Evolutionary conservation across 805 yeast genomes (phyloP).

Genomic region (Barnettozyma vustinii): DNA sequence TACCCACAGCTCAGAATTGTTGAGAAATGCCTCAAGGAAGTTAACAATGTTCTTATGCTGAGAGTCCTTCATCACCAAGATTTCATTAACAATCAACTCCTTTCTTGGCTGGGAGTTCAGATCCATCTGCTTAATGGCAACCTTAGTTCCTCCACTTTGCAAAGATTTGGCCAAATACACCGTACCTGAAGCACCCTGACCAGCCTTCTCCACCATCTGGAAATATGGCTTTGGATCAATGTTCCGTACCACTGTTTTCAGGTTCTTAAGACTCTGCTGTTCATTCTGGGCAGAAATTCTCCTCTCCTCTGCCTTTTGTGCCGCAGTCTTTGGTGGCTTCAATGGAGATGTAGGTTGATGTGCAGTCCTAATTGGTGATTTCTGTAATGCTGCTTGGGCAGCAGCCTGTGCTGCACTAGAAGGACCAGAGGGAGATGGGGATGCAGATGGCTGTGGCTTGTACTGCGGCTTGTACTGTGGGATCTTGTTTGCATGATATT

Average conservation of each 20-base stretch:
- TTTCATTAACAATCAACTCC: slow-evolving; percentile 92
- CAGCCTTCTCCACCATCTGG: slow-evolving; percentile 76
- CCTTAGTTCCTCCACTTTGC: slow-evolving; percentile 53
- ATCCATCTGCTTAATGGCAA: slow-evolving; percentile 96
- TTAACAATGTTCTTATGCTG: slow-evolving; percentile 94
- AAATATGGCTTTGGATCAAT: slow-evolving; percentile 83
- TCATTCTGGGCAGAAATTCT: slow-evolving; percentile 70
- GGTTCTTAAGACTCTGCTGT: slow-evolving; percentile 75
- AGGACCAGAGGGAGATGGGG: not conserved
- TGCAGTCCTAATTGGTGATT: slow-evolving; percentile 11
- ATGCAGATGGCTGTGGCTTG: slow-evolving; percentile 1
- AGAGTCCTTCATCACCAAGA: slow-evolving; percentile 92
- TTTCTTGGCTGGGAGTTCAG: slow-evolving; percentile 86
- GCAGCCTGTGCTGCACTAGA: slow-evolving; percentile 29
- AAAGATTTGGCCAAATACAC: slow-evolving; percentile 79
- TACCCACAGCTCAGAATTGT: slow-evolving; percentile 88
- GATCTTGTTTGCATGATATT: not conserved
- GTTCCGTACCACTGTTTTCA: slow-evolving; percentile 75
- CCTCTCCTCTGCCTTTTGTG: slow-evolving; percentile 39
- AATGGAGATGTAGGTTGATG: slow-evolving; percentile 8
- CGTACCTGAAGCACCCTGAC: slow-evolving; percentile 98
- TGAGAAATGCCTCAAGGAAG: slow-evolving; percentile 82
- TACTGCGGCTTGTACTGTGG: slow-evolving; percentile 1
- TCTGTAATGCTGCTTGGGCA: slow-evolving; percentile 30
- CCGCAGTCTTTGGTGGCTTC: slow-evolving; percentile 24